These are phyloP conservation scores for Penicillium arizonense DNA, from an alignment of 495 filamentous ascomycete genomes.

Conservation along the genomic window DNA sequence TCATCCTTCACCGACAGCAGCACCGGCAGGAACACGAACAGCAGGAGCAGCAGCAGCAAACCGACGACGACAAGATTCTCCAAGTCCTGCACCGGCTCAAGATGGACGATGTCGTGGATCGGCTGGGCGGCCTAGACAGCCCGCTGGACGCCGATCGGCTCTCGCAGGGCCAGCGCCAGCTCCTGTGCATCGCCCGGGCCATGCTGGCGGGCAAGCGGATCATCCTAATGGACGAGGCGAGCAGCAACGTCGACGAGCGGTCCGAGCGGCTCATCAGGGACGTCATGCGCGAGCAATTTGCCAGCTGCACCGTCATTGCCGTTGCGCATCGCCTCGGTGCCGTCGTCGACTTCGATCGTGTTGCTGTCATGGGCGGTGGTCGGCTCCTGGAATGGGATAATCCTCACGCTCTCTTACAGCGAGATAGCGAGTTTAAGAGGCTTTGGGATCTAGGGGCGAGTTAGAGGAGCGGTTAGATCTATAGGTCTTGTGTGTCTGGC, in stretches of 20 bases:
- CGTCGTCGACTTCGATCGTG: conserved; percentile 25
- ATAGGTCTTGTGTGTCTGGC: too few relatives aligned
- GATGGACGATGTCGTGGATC: conserved; percentile 10
- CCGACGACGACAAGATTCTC: too few relatives aligned
- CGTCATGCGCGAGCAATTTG: conserved; percentile 24
- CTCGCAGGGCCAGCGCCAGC: conserved; percentile 45
- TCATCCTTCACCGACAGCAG: too few relatives aligned
- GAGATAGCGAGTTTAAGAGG: neutral
- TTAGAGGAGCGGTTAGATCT: too few relatives aligned
- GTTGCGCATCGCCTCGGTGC: conserved; percentile 34
- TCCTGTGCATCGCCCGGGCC: conserved; percentile 27
- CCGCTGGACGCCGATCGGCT: conserved; percentile 8
- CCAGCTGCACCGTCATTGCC: conserved; percentile 23
- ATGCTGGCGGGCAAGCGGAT: conserved; percentile 18
- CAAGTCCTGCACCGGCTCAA: conserved; percentile 1
- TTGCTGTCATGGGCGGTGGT: conserved; percentile 26
- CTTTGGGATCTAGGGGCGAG: too few relatives aligned
- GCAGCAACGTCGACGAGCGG: conserved; percentile 23
- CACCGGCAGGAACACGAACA: too few relatives aligned
- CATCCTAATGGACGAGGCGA: conserved; percentile 31
- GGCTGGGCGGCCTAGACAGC: neutral
- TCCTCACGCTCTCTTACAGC: conserved; percentile 10
- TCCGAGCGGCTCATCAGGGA: conserved; percentile 28
- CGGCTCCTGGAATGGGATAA: conserved; percentile 25
- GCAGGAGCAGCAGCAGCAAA: too few relatives aligned